Percentiles rank a stretch among this genome's conserved stretches.
These are phyloP conservation scores for Boechera retrofracta DNA, from an alignment of 345 rosid genomes.

Conservation along the genomic window DNA sequence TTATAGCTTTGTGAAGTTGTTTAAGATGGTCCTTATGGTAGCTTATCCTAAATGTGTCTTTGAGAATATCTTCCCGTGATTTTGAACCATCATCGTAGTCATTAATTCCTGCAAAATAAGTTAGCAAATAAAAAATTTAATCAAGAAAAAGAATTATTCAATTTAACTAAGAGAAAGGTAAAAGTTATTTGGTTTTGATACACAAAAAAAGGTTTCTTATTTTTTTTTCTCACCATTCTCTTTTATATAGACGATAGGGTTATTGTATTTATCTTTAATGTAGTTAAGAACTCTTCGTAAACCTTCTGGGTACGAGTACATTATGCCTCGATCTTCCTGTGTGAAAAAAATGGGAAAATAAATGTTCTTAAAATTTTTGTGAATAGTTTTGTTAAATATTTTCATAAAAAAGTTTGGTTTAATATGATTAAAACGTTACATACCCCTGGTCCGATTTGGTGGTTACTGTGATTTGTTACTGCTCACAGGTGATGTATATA, in stretches of 20 bases:
- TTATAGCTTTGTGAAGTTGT: slow-evolving; percentile 28
- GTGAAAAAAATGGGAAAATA: background rate
- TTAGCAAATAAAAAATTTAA: background rate
- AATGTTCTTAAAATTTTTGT: background rate
- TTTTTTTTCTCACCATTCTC: slow-evolving; percentile 51
- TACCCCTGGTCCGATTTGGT: slow-evolving; percentile 36
- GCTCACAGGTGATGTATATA: slow-evolving; percentile 16
- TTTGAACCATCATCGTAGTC: slow-evolving; percentile 13
- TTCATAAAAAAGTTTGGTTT: no score
- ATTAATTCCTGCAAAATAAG: slow-evolving; percentile 16
- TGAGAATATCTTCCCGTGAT: slow-evolving; percentile 12
- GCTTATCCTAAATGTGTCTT: slow-evolving; percentile 18
- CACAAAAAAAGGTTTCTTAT: no score
- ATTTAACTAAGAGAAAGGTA: background rate
- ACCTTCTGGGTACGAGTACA: slow-evolving; percentile 26
- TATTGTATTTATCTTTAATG: slow-evolving; percentile 50
- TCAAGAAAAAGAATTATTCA: background rate
- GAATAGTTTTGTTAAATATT: background rate
- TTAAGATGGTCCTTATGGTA: slow-evolving; percentile 18
- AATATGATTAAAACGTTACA: background rate
- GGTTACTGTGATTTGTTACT: slow-evolving; percentile 22
- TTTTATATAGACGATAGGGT: slow-evolving; percentile 53
- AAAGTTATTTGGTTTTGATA: no score
- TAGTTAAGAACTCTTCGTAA: slow-evolving; percentile 35
- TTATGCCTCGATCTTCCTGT: background rate